Conservation (phyloP, 2,329 filamentous ascomycete genomes). For the Diplodia sapinea region DNA sequence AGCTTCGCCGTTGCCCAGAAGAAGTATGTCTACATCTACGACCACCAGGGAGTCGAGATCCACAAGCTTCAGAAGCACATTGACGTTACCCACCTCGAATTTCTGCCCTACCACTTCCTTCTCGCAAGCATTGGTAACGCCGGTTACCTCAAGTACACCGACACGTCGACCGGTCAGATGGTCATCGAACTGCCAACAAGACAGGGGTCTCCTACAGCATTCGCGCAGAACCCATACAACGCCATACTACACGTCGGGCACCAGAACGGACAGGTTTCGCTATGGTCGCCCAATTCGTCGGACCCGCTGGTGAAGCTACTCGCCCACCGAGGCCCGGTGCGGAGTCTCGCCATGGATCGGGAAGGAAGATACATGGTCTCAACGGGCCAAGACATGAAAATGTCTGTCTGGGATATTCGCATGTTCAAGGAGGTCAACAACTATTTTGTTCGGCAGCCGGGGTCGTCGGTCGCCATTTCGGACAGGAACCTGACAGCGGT, state of each 20-base stretch:
- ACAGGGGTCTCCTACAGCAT: constrained; percentile 79
- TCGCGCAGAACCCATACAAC: constrained; percentile 90
- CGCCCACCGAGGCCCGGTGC: constrained; percentile 86
- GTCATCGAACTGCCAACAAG: constrained; percentile 85
- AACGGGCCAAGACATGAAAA: constrained; percentile 84
- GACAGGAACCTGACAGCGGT: constrained; percentile 88
- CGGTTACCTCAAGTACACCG: constrained; percentile 90
- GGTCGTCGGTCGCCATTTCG: constrained; percentile 83
- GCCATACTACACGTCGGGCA: constrained; percentile 91
- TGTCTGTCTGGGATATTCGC: constrained; percentile 95
- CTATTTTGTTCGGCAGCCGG: constrained; percentile 84
- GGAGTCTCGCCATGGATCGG: constrained; percentile 82
- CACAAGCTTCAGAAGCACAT: constrained; percentile 89
- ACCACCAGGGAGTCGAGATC: constrained; percentile 85
- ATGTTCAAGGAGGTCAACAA: constrained; percentile 92
- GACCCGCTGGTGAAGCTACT: constrained; percentile 90
- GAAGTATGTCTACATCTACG: constrained; percentile 97
- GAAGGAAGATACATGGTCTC: constrained; percentile 96
- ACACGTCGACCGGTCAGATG: constrained; percentile 89
- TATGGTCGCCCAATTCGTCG: constrained; percentile 93
- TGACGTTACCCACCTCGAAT: constrained; percentile 93
- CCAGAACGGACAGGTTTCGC: constrained; percentile 89
- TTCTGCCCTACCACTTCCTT: constrained; percentile 94
- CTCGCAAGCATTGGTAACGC: constrained; percentile 72
- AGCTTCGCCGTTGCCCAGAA: constrained; percentile 96